Conservation (phyloP, 176 grass and related monocot genomes). For the Phoenix dactylifera region DNA sequence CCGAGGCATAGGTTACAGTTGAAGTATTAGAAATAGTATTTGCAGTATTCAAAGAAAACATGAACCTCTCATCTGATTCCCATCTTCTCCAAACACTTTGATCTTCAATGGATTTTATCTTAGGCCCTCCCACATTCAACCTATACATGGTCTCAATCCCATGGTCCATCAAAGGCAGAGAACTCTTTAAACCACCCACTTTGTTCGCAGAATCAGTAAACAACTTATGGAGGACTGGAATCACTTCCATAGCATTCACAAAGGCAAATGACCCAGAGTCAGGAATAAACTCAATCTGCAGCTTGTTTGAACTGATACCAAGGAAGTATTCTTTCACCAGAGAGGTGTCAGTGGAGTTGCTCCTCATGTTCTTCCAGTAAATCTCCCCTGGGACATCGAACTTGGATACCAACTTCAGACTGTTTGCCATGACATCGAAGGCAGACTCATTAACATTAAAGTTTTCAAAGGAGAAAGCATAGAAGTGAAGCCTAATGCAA, state of each 20-base stretch:
- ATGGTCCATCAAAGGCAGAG: neutral
- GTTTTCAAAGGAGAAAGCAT: constrained; percentile 1
- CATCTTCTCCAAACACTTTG: constrained; percentile 16
- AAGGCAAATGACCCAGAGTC: constrained; percentile 19
- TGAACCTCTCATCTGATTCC: constrained; percentile 15
- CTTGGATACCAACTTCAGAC: constrained; percentile 14
- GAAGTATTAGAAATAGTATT: constrained; percentile 12
- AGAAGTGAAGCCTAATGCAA: constrained; percentile 16
- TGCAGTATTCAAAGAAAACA: constrained; percentile 20
- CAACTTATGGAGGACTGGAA: constrained; percentile 2
- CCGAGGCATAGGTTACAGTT: neutral
- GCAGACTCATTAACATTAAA: constrained; percentile 5
- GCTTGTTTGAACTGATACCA: neutral
- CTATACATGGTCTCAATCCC: constrained; percentile 27
- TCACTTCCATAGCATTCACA: constrained; percentile 16
- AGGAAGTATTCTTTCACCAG: constrained; percentile 19
- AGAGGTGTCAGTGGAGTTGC: neutral
- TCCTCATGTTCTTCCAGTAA: constrained; percentile 17
- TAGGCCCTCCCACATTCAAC: constrained; percentile 22
- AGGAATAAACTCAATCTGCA: constrained; percentile 16
- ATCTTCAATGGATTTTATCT: constrained; percentile 13
- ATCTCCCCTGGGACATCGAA: constrained; percentile 18
- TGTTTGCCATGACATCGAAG: constrained; percentile 17
- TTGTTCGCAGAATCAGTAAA: neutral
- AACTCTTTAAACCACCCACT: constrained; percentile 3